These are phyloP conservation scores for Coemansia sp. DNA, from an alignment of 192 early-diverging fungal species.

Conservation along the genomic window DNA sequence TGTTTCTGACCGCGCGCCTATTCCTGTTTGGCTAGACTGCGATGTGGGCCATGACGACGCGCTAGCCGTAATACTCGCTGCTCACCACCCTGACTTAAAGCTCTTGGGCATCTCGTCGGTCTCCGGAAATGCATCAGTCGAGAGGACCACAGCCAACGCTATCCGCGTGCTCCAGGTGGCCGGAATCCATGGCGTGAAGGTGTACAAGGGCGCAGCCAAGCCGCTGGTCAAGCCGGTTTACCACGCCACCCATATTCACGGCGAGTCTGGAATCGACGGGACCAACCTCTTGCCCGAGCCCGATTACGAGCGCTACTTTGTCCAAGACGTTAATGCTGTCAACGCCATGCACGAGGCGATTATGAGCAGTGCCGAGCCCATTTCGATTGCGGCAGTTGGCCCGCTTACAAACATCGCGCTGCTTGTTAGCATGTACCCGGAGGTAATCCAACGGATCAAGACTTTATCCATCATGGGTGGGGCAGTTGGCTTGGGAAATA, in stretches of 20 bases:
- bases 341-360: slow-evolving; percentile 27
- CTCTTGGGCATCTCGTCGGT: slow-evolving; percentile 30
- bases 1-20: neutral
- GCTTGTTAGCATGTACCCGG: slow-evolving; percentile 48
- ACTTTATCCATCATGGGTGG: slow-evolving; percentile 52
- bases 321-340: slow-evolving; percentile 5
- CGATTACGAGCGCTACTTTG: slow-evolving; percentile 17
- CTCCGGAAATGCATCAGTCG: slow-evolving; percentile 18
- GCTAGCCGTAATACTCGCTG: slow-evolving; percentile 28
- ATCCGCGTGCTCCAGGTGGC: slow-evolving; percentile 23
- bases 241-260: slow-evolving; percentile 22
- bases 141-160: slow-evolving; percentile 27
- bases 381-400: slow-evolving; percentile 37
- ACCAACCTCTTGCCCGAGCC: slow-evolving; percentile 10
- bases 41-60: slow-evolving; percentile 43
- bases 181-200: slow-evolving; percentile 26
- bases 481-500: slow-evolving; percentile 21
- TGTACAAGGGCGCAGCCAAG: slow-evolving; percentile 25
- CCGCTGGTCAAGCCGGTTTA: slow-evolving; percentile 15
- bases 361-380: slow-evolving; percentile 13
- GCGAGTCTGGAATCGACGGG: slow-evolving; percentile 15
- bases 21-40: slow-evolving; percentile 41
- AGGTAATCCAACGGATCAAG: slow-evolving; percentile 32
- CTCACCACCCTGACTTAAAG: slow-evolving; percentile 27
- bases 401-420: slow-evolving; percentile 54